phyloP scores from a whole-genome alignment of 2,329 filamentous ascomycete genomes.

The Tympanopsis confertula region DNA sequence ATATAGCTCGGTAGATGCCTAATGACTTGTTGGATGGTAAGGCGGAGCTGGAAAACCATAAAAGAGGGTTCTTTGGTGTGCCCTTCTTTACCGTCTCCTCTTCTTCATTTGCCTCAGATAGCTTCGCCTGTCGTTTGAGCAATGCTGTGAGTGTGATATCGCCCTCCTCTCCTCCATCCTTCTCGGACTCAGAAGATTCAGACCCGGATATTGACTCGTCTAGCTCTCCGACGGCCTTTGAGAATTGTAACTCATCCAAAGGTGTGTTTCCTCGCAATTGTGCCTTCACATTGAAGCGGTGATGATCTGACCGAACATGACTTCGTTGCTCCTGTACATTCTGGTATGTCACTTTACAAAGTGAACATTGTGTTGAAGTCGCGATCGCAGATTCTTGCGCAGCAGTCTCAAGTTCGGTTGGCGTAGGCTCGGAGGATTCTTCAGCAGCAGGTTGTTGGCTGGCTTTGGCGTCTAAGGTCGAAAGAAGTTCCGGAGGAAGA shows the following conservation, averaged over 20 bases:
- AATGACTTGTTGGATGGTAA: neutral
- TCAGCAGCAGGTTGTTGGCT: neutral
- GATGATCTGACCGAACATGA: slow-evolving; percentile 1
- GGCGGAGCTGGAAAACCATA: neutral
- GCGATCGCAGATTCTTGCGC: neutral
- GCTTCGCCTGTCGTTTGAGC: neutral
- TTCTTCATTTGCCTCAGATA: neutral
- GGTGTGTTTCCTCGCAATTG: neutral
- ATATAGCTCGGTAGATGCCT: neutral
- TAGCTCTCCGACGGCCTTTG: neutral
- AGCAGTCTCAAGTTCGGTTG: too few species aligned
- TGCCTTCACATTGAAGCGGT: neutral
- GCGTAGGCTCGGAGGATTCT: neutral
- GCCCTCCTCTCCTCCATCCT: neutral
- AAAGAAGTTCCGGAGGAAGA: neutral
- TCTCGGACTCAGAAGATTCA: neutral
- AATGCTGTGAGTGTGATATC: neutral
- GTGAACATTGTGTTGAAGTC: neutral
- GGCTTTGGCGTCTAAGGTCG: neutral
- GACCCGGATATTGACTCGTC: slow-evolving; percentile 1
- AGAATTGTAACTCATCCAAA: neutral
- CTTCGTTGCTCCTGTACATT: neutral
- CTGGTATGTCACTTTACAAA: neutral
- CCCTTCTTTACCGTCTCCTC: neutral
- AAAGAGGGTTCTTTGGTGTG: neutral